phyloP scores from a whole-genome alignment of 768 basidiomycete genomes.

The Lentinula detonsa region DNA sequence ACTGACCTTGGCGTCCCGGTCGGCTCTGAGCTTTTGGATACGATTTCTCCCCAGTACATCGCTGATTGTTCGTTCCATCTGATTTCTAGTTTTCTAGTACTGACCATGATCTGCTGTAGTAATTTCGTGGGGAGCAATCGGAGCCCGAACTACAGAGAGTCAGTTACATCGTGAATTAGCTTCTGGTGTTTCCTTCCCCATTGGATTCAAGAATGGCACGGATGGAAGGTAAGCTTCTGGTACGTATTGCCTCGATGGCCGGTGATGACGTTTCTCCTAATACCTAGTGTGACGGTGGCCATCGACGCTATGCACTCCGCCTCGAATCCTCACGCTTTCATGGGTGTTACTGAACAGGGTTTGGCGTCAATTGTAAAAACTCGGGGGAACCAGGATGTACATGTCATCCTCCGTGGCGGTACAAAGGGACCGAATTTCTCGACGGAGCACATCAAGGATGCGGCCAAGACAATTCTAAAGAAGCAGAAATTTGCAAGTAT shows the following conservation, averaged over 20 bases:
- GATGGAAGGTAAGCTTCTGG: constrained; percentile 63
- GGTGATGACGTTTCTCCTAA: neutral
- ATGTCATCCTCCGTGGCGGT: constrained; percentile 94
- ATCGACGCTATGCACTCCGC: constrained; percentile 96
- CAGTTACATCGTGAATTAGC: constrained; percentile 97
- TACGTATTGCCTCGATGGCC: constrained; percentile 1
- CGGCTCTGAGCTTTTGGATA: constrained; percentile 90
- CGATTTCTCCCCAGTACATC: constrained; percentile 78
- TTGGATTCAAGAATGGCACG: constrained; percentile 99
- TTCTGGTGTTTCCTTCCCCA: constrained; percentile 94
- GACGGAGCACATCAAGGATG: constrained; percentile 62
- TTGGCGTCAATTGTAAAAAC: constrained; percentile 96
- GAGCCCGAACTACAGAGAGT: constrained; percentile 94
- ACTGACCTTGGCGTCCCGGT: constrained; percentile 88
- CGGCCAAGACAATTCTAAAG: constrained; percentile 58
- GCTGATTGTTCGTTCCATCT: constrained; percentile 51
- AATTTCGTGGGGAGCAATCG: constrained; percentile 92
- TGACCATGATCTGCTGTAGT: constrained; percentile 31
- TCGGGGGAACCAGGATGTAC: constrained; percentile 78
- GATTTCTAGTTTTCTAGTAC: neutral
- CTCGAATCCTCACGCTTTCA: constrained; percentile 92
- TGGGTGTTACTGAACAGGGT: constrained; percentile 85
- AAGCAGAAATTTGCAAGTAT: constrained; percentile 59
- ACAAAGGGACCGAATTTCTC: constrained; percentile 88
- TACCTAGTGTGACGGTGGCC: constrained; percentile 69